Evolutionary conservation across 345 rosid genomes (phyloP).

Genomic region (Eucalyptus caleyi): DNA sequence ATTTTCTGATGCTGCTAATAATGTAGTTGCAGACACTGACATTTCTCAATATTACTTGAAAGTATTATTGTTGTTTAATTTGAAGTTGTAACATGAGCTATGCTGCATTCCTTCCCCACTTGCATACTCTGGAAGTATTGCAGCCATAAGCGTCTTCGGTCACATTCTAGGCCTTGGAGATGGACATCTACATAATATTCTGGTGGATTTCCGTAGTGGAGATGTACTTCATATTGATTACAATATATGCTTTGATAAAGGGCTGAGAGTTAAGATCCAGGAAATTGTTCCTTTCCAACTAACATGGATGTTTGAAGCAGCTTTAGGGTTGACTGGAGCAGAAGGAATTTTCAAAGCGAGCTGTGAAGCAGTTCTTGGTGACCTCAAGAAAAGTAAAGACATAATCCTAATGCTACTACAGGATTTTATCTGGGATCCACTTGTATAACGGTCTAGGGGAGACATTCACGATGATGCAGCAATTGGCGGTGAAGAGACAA

Average conservation of each 20-base stretch:
- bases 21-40: background rate
- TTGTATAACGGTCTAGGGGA: constrained; percentile 90
- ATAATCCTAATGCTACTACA: constrained; percentile 69
- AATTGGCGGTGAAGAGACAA: constrained; percentile 92
- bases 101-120: background rate
- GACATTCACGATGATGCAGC: constrained; percentile 95
- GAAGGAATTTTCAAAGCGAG: constrained; percentile 77
- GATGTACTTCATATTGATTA: constrained; percentile 90
- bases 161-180: constrained; percentile 89
- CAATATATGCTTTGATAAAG: constrained; percentile 92
- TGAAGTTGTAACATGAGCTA: background rate
- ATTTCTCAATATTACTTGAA: background rate
- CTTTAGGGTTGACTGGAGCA: constrained; percentile 73
- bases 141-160: constrained; percentile 93
- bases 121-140: constrained; percentile 78
- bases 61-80: background rate
- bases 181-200: constrained; percentile 86
- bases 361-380: constrained; percentile 74
- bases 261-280: constrained; percentile 73
- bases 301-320: constrained; percentile 73
- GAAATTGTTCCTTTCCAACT: constrained; percentile 92
- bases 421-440: constrained; percentile 93
- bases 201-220: constrained; percentile 79
- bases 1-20: background rate
- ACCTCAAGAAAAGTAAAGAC: constrained; percentile 76